These are phyloP conservation scores for Alternaria longipes DNA, from an alignment of 2,329 filamentous ascomycete species.

Conservation along the genomic window DNA sequence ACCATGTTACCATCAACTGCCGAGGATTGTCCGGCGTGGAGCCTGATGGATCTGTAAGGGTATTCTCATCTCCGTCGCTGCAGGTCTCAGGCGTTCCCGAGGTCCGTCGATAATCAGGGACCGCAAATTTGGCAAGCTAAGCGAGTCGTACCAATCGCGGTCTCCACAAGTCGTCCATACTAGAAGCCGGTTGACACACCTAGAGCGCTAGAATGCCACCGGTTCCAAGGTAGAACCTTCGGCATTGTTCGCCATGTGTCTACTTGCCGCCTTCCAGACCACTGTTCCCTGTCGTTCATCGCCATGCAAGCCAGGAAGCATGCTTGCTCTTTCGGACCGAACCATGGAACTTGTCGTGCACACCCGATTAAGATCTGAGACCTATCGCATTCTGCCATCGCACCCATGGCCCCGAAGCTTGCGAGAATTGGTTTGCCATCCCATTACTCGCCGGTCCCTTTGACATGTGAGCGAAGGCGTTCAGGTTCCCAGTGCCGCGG, in stretches of 20 bases:
- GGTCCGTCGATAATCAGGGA: conserved; percentile 10
- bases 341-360: conserved; percentile 1
- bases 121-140: conserved; percentile 1
- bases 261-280: not conserved
- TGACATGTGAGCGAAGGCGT: conserved; percentile 1
- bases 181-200: conserved; percentile 2
- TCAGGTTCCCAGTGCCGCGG: not conserved
- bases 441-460: conserved; percentile 4
- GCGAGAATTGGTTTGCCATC: not conserved
- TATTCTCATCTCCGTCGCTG: conserved; percentile 22
- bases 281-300: conserved; percentile 9
- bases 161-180: not conserved
- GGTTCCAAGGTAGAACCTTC: conserved; percentile 7
- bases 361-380: not conserved
- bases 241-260: not conserved
- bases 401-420: not conserved
- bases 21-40: conserved; percentile 17
- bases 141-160: conserved; percentile 10
- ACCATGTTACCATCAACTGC: conserved; percentile 2
- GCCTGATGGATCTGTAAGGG: conserved; percentile 9
- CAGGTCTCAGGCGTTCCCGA: conserved; percentile 1
- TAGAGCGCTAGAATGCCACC: not conserved
- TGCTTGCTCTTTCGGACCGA: not conserved
- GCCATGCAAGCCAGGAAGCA: conserved; percentile 8
- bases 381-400: not conserved